Base-by-base conservation (phyloP, 352 stramenopile species). In the Phytophthora syringae region DNA sequence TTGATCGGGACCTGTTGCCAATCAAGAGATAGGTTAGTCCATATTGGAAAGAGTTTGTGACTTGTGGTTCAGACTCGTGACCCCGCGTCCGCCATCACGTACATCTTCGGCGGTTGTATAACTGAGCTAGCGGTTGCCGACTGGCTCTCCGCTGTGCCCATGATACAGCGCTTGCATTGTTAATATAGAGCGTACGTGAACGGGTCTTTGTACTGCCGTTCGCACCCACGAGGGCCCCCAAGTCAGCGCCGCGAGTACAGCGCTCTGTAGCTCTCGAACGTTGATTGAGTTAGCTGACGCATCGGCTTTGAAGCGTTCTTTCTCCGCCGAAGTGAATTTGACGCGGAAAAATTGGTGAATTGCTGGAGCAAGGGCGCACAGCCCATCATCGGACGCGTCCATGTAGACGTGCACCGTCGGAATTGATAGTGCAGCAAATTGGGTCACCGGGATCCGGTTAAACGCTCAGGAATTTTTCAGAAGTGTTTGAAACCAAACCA, bases 1-100 rank as follows among this genome's bases (percentile, higher is more conserved):
- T 18, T 1, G 12, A 64, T 20, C 15, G 51, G 18, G 22, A 67
- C 20, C 54, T 65, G 56, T 18, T n/a, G 24, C 52, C 47, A 71
- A 24, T 18, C 40, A 56, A 0, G 10, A 37, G 28, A 60, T 24
- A 71, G 13, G 40, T 54, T 51, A 71, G 60, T 55, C 59, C 59
- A 74, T 7, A 20, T 37, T 22, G 15, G 20, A 44, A 34, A 60
- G 5, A 62, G 28, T 16, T 22, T 9, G 9, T 67, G 21, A 37
- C 15, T 16, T 7, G 6, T 1, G 20, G 39, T 30, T 60, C 60
- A 70, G 20, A 55, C 60, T n/a, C 60, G 54, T 15, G 59, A 70
- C 2, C 66, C 54, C 1, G 49, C 52, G 34, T 74, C 55, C 0
- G 60, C 60, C 42, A 67, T 56, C 0, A 43, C 45, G 27, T 32